A percentile compares a stretch with the other conserved stretches of the same genome.
Conservation (phyloP, 305 asterid species). For the Fraxinus nigra region DNA sequence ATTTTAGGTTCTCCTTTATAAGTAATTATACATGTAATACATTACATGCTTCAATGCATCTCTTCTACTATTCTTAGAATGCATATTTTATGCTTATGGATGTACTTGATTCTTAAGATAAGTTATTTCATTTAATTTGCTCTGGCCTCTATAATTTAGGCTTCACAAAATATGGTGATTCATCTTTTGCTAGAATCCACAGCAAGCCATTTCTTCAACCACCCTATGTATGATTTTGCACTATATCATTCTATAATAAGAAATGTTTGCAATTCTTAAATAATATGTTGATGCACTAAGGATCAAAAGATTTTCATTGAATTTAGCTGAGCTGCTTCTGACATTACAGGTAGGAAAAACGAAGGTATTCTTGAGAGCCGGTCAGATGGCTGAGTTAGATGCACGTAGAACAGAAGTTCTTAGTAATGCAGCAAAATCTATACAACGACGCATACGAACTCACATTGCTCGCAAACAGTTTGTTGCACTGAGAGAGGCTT, state of each 20-base stretch:
- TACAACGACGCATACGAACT: conserved; percentile 80
- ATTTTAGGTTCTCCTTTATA: conserved; percentile 7
- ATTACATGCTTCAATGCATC: neutral
- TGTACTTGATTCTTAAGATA: conserved; percentile 8
- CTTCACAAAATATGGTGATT: conserved; percentile 10
- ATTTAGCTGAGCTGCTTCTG: conserved; percentile 19
- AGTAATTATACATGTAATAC: neutral
- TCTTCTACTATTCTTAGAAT: neutral
- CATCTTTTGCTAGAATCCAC: neutral
- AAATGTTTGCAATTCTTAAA: neutral
- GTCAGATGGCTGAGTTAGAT: conserved; percentile 99
- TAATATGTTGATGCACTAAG: conserved; percentile 15
- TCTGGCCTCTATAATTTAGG: neutral
- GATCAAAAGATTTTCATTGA: conserved; percentile 19
- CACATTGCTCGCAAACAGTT: conserved; percentile 77
- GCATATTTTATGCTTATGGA: conserved; percentile 6
- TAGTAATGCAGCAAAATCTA: conserved; percentile 71
- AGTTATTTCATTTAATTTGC: conserved; percentile 8
- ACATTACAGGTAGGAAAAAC: conserved; percentile 89
- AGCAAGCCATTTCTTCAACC: conserved; percentile 1
- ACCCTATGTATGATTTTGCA: neutral
- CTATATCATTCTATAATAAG: neutral
- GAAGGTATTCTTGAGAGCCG: conserved; percentile 97
- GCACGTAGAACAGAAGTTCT: conserved; percentile 96
- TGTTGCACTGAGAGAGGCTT: conserved; percentile 57